Base-by-base conservation (phyloP, 1,284 basidiomycete species). In the Termitomyces sp. region DNA sequence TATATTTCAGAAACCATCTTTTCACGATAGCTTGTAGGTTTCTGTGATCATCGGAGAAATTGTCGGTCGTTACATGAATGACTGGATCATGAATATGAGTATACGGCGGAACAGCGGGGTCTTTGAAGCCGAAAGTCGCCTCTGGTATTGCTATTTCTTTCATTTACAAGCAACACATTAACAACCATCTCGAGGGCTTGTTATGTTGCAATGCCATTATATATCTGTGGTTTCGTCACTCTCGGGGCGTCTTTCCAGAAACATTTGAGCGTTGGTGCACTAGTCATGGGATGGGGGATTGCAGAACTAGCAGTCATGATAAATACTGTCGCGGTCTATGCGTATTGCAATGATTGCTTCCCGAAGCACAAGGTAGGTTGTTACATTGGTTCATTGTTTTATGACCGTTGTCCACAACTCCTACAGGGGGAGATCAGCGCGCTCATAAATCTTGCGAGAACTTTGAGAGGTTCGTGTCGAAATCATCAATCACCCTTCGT, bases 241-340 rank as follows among this genome's bases (percentile, higher is more conserved):
- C 74, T 88, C 2, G 85, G 84, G 3, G 80, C 78, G 1, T 69
- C 81, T 0, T 70, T 86, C 50, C 75, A 88, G 62, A 77, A 81
- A 40, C 78, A 84, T 57, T 67, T 86, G 9, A 77, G 74, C 42
- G 68, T 81, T 12, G 78, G 72, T 5, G 83, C 78, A 1, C 60
- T 87, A 43, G 72, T 87, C 9, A 77, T 87, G 72, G 84, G 84
- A 3, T 87, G 85, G 85, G 84, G 83, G 1, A 79, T 86, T 43
- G 78, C 83, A 0, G 76, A 82, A 56, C 66, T 81, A 5, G 73
- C 81, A 0, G 69, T 80, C 55, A 87, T 87, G 83, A 73, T 87
- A 61, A 81, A 79, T 62, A 87, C 85, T 0, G 82, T 85, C 31
- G 82, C 79, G 1, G 73, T 86, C 47, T 86, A 83, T 56, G 81